phyloP scores from a whole-genome alignment of 2,329 filamentous ascomycete species.

The Cadophora sp. region DNA sequence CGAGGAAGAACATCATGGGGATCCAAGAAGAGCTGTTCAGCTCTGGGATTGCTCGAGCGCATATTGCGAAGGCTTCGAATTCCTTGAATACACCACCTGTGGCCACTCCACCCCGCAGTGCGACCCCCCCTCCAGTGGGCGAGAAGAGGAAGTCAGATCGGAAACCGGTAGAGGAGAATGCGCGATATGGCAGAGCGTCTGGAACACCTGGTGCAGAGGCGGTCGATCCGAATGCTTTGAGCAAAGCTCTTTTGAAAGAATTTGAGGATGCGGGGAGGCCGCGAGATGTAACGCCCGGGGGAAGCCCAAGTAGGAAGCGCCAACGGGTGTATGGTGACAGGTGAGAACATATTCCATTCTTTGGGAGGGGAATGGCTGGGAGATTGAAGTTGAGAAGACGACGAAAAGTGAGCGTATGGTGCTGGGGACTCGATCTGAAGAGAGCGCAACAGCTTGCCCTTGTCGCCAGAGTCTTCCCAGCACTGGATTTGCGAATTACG shows the following conservation, averaged over 20 bases:
- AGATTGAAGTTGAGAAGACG: background rate
- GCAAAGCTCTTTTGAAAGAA: constrained; percentile 63
- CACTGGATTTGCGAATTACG: background rate
- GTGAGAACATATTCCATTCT: constrained; percentile 39
- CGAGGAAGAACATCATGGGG: constrained; percentile 37
- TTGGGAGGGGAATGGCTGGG: background rate
- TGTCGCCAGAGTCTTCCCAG: background rate
- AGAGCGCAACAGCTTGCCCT: background rate
- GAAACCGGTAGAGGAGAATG: constrained; percentile 37
- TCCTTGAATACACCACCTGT: constrained; percentile 42
- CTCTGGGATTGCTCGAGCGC: constrained; percentile 36
- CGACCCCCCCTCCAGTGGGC: constrained; percentile 42
- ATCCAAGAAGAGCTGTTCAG: constrained; percentile 38
- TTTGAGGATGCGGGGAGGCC: constrained; percentile 65
- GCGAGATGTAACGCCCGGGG: constrained; percentile 66
- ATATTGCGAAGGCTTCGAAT: constrained; percentile 38
- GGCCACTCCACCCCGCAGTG: constrained; percentile 42
- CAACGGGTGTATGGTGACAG: constrained; percentile 70
- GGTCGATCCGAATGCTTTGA: constrained; percentile 62
- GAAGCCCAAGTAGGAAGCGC: constrained; percentile 72
- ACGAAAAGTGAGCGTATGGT: too few species aligned
- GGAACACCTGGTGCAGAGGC: constrained; percentile 34
- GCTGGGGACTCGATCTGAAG: background rate
- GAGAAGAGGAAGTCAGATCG: constrained; percentile 43
- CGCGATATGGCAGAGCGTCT: constrained; percentile 32